These are phyloP conservation scores for Aspergillus aculeatus DNA, from an alignment of 2,329 filamentous ascomycete genomes.

Conservation along the genomic window DNA sequence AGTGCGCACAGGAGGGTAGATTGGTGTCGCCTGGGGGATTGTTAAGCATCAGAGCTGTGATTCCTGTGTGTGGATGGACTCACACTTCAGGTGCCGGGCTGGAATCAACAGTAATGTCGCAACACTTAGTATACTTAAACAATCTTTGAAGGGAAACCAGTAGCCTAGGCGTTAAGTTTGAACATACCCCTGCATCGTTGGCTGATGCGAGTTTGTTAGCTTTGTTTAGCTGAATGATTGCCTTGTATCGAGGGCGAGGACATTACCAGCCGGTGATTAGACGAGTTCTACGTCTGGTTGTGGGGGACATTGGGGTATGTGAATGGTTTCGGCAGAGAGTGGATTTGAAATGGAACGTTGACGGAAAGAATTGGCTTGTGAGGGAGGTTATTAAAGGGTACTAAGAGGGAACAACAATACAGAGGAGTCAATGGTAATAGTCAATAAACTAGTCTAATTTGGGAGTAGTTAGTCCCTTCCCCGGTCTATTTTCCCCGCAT, in stretches of 20 bases:
- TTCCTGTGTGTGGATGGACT: background rate
- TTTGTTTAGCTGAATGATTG: too few species aligned
- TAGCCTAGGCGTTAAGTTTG: background rate
- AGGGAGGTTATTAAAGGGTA: too few species aligned
- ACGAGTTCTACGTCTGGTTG: constrained; percentile 17
- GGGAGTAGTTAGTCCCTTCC: too few species aligned
- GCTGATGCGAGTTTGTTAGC: too few species aligned
- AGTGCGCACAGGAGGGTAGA: constrained; percentile 17
- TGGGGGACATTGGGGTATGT: constrained; percentile 12
- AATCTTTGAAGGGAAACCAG: background rate
- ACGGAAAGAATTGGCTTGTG: constrained; percentile 23
- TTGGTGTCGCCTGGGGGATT: constrained; percentile 18
- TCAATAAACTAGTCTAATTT: background rate
- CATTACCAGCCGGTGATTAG: constrained; percentile 25
- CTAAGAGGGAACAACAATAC: too few species aligned
- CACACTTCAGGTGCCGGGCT: constrained; percentile 29
- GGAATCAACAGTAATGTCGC: background rate
- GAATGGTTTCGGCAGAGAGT: too few species aligned
- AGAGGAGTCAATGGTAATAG: background rate
- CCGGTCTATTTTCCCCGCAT: too few species aligned
- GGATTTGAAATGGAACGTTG: background rate
- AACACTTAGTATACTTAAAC: background rate
- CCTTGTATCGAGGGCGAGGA: background rate
- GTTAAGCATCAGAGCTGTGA: background rate
- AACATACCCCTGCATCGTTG: constrained; percentile 26